A percentile compares a stretch with the other conserved stretches of the same genome.
These are phyloP conservation scores for Sequoiadendron giganteum DNA, from an alignment of 75 land plant species.

Conservation along the genomic window DNA sequence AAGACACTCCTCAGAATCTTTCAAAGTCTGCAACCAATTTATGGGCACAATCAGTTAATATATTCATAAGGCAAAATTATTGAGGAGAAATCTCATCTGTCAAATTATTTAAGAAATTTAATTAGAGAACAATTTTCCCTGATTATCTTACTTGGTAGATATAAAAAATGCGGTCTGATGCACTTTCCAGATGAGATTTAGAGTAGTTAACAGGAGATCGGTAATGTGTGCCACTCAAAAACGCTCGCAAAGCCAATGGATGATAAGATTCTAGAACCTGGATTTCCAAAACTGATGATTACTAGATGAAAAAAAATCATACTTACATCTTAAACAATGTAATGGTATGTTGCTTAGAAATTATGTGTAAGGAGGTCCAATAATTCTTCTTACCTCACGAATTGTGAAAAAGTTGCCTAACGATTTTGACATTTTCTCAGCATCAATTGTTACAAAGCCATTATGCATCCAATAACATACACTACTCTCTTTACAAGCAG, in stretches of 20 bases:
- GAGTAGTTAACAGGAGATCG: constrained; percentile 85
- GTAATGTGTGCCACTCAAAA: constrained; percentile 84
- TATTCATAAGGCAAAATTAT: neutral
- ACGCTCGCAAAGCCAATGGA: constrained; percentile 88
- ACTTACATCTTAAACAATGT: neutral
- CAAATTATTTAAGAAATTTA: neutral
- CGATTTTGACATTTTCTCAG: constrained; percentile 97
- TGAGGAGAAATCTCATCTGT: neutral
- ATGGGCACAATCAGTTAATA: neutral
- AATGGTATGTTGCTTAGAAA: neutral
- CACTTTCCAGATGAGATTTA: constrained; percentile 60
- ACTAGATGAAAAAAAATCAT: neutral
- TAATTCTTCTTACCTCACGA: constrained; percentile 63
- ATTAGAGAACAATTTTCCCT: constrained; percentile 29
- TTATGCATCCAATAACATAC: constrained; percentile 93
- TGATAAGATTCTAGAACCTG: constrained; percentile 85
- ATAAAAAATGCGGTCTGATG: constrained; percentile 88
- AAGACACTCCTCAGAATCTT: constrained; percentile 66
- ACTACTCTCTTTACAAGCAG: constrained; percentile 75
- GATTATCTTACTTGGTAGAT: constrained; percentile 46
- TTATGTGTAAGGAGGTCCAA: neutral
- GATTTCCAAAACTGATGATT: constrained; percentile 10
- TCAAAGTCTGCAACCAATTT: constrained; percentile 62
- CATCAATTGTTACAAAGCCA: constrained; percentile 88
- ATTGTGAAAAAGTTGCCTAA: constrained; percentile 96